A percentile compares a stretch with the other conserved stretches of the same genome.
phyloP scores from a whole-genome alignment of 2,329 filamentous ascomycete genomes.

The Xylaria sp. region DNA sequence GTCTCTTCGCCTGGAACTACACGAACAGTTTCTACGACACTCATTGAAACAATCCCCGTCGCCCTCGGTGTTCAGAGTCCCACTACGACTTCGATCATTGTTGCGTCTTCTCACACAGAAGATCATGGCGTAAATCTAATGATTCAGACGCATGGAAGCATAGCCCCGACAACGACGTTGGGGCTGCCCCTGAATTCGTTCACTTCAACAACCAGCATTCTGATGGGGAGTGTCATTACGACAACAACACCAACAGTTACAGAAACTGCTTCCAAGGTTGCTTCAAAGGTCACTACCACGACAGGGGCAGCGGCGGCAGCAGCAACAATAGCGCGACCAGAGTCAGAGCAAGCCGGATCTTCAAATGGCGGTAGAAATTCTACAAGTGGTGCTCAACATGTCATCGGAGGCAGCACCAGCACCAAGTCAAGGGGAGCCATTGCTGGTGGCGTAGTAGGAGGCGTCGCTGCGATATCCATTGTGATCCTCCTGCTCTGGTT shows the following conservation, averaged over 20 bases:
- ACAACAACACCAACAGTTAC: not conserved
- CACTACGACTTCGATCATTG: slow-evolving; percentile 1
- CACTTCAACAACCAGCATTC: not conserved
- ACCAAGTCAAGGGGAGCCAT: slow-evolving; percentile 40
- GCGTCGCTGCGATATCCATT: slow-evolving; percentile 41
- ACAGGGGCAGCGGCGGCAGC: not conserved
- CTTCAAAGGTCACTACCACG: not conserved
- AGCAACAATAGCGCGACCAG: not conserved
- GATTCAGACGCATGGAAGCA: slow-evolving; percentile 11
- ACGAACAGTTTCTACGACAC: slow-evolving; percentile 11
- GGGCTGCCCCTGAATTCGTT: slow-evolving; percentile 2
- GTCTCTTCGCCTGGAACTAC: slow-evolving; percentile 15
- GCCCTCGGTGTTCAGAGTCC: slow-evolving; percentile 1
- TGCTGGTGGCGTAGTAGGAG: slow-evolving; percentile 48
- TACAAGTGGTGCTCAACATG: slow-evolving; percentile 20
- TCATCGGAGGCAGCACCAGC: slow-evolving; percentile 26
- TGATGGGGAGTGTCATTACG: not conserved
- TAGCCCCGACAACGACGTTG: slow-evolving; percentile 17
- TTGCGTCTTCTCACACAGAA: slow-evolving; percentile 12
- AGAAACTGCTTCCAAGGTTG: no score
- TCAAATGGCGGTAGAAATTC: slow-evolving; percentile 17
- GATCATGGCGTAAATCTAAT: slow-evolving; percentile 10
- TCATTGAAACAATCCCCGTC: slow-evolving; percentile 8
- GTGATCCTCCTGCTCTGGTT: slow-evolving; percentile 48
- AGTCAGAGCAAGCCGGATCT: slow-evolving; percentile 17